Evolutionary conservation across 2,329 filamentous ascomycete species (phyloP), one percentile per base, ranked within the genome.

Genomic region (Colletotrichum plurivorum): DNA sequence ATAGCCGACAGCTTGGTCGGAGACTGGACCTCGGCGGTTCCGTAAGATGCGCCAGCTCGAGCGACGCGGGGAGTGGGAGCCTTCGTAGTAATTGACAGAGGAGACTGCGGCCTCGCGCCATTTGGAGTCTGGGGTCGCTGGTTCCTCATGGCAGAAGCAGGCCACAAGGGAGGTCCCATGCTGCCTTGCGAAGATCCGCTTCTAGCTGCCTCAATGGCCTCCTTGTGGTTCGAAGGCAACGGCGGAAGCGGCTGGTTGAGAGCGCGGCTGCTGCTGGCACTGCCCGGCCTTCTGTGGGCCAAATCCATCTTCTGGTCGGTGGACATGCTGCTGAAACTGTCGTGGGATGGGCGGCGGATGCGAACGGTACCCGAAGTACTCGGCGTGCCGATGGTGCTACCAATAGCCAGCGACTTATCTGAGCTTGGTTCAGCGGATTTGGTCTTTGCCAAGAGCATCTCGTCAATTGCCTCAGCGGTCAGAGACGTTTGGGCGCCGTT

Each of bases 161-260:
- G 94, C 74, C 93, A 87, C 49, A 89, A 79, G n/a, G 95, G 95
- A 55, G 95, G 95, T 3, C 92, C 94, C 95, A 98, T 98, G 18
- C 74, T 79, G 45, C 84, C 77, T 76, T 86, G 75, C 70, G 85
- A 81, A 5, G 89, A 89, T 22, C 83, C 82, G 31, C 87, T 85
- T 71, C 90, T 91, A 46, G 93, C 94, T 56, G 94, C 93, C 75
- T 95, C 92, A 73, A 98, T 97, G 67, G 88, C 91, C 80, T 96
- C 89, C 73, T 90, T 93, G 78, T 97, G 94, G 78, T 98, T 95
- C 13, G 85, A 74, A 48, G 95, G 95, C 67, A 98, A 84, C 39
- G 94, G 94, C 45, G 94, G 94, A 83, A 82, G 77, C 36, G 82
- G 78, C 43, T 81, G 78, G 2, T 79, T 70, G 12, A 81, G 81